phyloP scores from a whole-genome alignment of 2,329 filamentous ascomycete genomes.

The Teratosphaeria zuluensis region DNA sequence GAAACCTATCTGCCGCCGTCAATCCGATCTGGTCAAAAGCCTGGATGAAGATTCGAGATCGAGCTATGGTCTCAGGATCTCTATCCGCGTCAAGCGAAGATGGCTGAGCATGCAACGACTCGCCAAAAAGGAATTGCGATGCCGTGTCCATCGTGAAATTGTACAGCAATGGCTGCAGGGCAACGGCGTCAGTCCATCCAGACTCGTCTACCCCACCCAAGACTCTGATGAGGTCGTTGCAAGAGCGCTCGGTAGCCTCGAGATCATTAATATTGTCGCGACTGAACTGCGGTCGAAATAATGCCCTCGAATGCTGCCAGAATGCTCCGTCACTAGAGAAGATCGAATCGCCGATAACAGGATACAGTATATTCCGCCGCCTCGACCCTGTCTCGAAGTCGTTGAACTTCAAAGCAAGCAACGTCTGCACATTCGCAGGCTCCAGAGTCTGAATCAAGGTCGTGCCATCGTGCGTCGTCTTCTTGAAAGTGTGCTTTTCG shows the following conservation, averaged over 20 bases:
- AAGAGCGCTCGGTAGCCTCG: constrained; percentile 26
- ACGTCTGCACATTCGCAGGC: constrained; percentile 27
- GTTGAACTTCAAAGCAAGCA: constrained; percentile 23
- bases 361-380: constrained; percentile 20
- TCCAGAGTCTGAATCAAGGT: constrained; percentile 28
- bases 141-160: constrained; percentile 41
- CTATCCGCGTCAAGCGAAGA: constrained; percentile 1
- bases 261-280: constrained; percentile 30
- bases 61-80: not conserved
- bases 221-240: constrained; percentile 25
- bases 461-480: constrained; percentile 6
- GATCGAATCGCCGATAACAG: constrained; percentile 24
- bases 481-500: not conserved
- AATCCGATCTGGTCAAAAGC: constrained; percentile 35
- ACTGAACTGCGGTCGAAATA: constrained; percentile 30
- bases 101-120: constrained; percentile 25
- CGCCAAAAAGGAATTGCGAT: constrained; percentile 39
- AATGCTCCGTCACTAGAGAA: constrained; percentile 26
- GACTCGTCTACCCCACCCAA: constrained; percentile 9
- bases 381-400: constrained; percentile 23
- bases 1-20: constrained; percentile 27
- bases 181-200: constrained; percentile 21
- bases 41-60: constrained; percentile 27
- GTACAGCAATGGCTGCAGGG: constrained; percentile 34
- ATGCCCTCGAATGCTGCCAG: constrained; percentile 27